phyloP scores from a whole-genome alignment of 352 stramenopile species.

The Globisporangium mamillatum region DNA sequence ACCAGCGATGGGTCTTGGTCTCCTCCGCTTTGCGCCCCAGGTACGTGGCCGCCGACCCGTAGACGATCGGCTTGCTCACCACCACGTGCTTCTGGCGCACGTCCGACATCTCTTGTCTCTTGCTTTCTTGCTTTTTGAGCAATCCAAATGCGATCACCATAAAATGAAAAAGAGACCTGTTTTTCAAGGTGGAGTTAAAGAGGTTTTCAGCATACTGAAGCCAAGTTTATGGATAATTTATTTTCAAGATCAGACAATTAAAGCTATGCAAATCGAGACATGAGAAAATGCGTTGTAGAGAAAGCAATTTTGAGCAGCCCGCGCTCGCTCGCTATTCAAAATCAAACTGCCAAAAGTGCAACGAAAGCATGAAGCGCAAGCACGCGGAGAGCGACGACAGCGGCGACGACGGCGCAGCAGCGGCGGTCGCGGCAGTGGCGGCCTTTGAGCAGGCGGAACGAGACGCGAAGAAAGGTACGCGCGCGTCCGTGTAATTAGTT shows the following conservation, averaged over 20 bases:
- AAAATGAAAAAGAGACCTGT: background rate
- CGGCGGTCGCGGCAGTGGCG: background rate
- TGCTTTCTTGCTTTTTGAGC: background rate
- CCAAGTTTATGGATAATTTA: too few species aligned
- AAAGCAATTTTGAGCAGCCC: too few species aligned
- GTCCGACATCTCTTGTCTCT: conserved; percentile 58
- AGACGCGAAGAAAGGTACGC: background rate
- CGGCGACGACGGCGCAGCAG: background rate
- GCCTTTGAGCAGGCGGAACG: conserved; percentile 3
- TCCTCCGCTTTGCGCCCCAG: conserved; percentile 91
- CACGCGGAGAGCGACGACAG: conserved; percentile 12
- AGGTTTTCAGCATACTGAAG: too few species aligned
- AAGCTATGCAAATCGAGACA: too few species aligned
- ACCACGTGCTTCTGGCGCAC: conserved; percentile 73
- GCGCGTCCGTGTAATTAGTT: background rate
- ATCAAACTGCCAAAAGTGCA: conserved; percentile 1
- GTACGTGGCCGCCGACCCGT: conserved; percentile 93
- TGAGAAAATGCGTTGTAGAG: too few species aligned
- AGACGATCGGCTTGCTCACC: conserved; percentile 93
- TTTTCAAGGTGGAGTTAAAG: background rate
- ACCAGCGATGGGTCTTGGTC: conserved; percentile 94
- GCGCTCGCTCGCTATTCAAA: background rate
- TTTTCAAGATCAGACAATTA: too few species aligned
- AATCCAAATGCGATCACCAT: background rate
- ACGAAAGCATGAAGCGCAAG: conserved; percentile 26